phyloP scores from a whole-genome alignment of 2,329 filamentous ascomycete genomes.

The Gyromitra esculenta region DNA sequence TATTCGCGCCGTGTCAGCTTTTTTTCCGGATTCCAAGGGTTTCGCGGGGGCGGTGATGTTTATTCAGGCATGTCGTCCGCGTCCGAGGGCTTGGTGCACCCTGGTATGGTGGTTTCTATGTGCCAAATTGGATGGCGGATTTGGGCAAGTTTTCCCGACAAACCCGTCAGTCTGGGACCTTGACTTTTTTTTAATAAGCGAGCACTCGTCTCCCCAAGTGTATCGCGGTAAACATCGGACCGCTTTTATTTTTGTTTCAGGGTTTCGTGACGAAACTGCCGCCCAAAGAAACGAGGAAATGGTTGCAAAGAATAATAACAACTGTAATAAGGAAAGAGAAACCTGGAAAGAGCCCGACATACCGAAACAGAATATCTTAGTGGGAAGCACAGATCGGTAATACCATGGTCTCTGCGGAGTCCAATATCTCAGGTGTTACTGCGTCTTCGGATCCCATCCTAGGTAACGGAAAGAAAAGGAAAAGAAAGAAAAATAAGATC shows the following conservation, averaged over 20 bases:
- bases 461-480: background rate
- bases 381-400: background rate
- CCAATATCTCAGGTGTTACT: background rate
- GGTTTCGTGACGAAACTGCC: constrained; percentile 1
- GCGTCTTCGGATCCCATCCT: background rate
- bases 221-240: constrained; percentile 16
- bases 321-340: background rate
- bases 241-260: constrained; percentile 10
- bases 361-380: background rate
- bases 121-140: background rate
- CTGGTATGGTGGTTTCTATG: background rate
- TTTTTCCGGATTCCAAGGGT: constrained; percentile 8
- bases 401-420: background rate
- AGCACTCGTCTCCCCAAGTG: constrained; percentile 26
- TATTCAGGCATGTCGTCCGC: constrained; percentile 33
- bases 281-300: background rate
- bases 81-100: constrained; percentile 24
- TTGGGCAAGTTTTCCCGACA: constrained; percentile 26
- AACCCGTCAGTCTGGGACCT: constrained; percentile 29
- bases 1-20: constrained; percentile 1
- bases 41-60: constrained; percentile 13
- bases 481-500: background rate
- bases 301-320: constrained; percentile 4
- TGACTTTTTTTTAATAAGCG: constrained; percentile 16
- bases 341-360: background rate